These are phyloP conservation scores for Metschnikowia reukaufii DNA, from an alignment of 805 yeast species.

Conservation along the genomic window DNA sequence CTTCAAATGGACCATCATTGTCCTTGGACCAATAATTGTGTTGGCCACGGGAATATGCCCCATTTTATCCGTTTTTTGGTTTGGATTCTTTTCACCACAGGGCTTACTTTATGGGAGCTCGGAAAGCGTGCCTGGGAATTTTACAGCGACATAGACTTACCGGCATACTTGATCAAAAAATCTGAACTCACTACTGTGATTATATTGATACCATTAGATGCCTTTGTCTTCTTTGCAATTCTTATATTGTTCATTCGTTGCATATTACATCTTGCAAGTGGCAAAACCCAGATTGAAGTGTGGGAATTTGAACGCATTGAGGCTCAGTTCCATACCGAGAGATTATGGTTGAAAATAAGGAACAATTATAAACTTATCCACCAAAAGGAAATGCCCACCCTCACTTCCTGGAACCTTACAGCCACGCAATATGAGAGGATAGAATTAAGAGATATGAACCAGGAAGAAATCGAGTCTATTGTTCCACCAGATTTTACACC, in stretches of 20 bases:
- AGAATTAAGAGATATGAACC: background rate
- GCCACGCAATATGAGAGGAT: constrained; percentile 12
- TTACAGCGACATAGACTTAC: constrained; percentile 51
- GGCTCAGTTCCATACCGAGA: constrained; percentile 55
- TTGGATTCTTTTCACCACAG: constrained; percentile 60
- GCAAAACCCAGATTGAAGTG: constrained; percentile 85
- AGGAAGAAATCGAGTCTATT: constrained; percentile 7
- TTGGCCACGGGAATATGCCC: constrained; percentile 75
- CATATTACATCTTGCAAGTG: constrained; percentile 53
- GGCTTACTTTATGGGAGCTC: constrained; percentile 46
- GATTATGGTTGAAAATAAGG: constrained; percentile 52
- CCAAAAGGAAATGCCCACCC: constrained; percentile 40
- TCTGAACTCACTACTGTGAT: constrained; percentile 56
- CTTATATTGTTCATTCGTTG: constrained; percentile 62
- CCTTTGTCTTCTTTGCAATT: constrained; percentile 63
- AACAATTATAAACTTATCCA: constrained; percentile 44
- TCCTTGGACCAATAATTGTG: constrained; percentile 93
- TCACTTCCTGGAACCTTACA: constrained; percentile 47
- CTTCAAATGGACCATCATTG: constrained; percentile 90
- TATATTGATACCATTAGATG: constrained; percentile 51
- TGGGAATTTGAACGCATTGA: constrained; percentile 91
- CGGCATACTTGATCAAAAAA: constrained; percentile 54
- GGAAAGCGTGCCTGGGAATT: constrained; percentile 39
- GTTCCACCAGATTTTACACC: constrained; percentile 45
- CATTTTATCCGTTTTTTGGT: constrained; percentile 75